Evolutionary conservation across 257 asterid species (phyloP).

Genomic region (Lycium ferocissimum): DNA sequence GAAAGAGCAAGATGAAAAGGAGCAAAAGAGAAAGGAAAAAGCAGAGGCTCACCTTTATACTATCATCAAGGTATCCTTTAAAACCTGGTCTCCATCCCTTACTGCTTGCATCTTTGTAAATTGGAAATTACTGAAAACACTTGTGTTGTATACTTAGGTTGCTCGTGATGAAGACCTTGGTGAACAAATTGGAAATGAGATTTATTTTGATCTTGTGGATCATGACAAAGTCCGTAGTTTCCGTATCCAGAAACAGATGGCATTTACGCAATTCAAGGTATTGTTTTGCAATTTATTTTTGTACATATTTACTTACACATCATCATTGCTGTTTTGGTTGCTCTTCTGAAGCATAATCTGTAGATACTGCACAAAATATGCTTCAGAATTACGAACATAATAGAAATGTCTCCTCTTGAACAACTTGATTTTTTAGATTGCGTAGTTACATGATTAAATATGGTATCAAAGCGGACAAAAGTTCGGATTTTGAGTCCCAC

Average conservation of each 20-base stretch:
- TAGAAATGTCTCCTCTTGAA: slow-evolving; percentile 27
- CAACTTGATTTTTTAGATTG: not conserved
- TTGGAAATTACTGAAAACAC: not conserved
- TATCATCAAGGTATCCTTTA: slow-evolving; percentile 64
- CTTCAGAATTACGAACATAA: not conserved
- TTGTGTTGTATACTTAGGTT: slow-evolving; percentile 53
- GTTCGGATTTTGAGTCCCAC: slow-evolving; percentile 15
- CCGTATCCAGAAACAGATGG: slow-evolving; percentile 76
- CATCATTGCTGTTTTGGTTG: not conserved
- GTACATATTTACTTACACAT: not conserved
- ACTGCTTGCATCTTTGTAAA: slow-evolving; percentile 28
- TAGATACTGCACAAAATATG: not conserved
- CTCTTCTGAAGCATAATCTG: slow-evolving; percentile 19
- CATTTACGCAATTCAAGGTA: slow-evolving; percentile 80
- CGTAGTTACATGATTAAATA: not conserved
- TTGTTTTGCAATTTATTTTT: slow-evolving; percentile 24
- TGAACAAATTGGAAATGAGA: slow-evolving; percentile 77
- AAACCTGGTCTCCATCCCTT: slow-evolving; percentile 20
- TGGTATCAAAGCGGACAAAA: not conserved
- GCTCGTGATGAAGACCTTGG: slow-evolving; percentile 80
- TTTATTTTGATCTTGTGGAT: slow-evolving; percentile 89
- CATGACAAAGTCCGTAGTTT: slow-evolving; percentile 84
- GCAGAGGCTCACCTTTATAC: slow-evolving; percentile 91
- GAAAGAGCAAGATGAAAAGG: slow-evolving; percentile 87
- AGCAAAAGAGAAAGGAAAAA: slow-evolving; percentile 76